These are phyloP conservation scores for Diaporthe ilicicola DNA, from an alignment of 2,329 filamentous ascomycete species.

Conservation along the genomic window DNA sequence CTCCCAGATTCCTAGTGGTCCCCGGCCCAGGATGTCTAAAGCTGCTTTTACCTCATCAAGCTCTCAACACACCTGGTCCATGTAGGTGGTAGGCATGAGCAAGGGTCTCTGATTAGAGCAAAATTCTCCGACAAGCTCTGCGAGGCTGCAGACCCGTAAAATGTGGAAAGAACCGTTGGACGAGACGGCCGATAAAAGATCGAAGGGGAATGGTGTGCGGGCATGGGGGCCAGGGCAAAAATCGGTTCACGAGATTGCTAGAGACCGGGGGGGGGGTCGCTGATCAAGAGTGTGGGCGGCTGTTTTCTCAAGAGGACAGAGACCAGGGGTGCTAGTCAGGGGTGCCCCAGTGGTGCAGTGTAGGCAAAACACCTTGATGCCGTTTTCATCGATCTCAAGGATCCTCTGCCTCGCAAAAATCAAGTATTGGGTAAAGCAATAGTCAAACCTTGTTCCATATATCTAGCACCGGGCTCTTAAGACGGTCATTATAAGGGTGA, in stretches of 20 bases:
- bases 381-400: constrained; percentile 22
- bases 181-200: constrained; percentile 49
- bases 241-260: constrained; percentile 58
- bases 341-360: constrained; percentile 26
- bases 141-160: constrained; percentile 50
- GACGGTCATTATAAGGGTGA: background rate
- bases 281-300: constrained; percentile 28
- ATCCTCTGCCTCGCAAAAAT: constrained; percentile 25
- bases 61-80: constrained; percentile 39
- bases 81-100: constrained; percentile 44
- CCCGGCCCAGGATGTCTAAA: constrained; percentile 1
- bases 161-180: constrained; percentile 58
- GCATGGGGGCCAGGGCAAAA: constrained; percentile 45
- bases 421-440: constrained; percentile 18
- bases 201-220: constrained; percentile 50
- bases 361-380: constrained; percentile 28
- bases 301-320: constrained; percentile 31
- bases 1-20: background rate
- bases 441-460: constrained; percentile 29
- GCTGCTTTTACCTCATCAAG: constrained; percentile 30
- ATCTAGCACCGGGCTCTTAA: constrained; percentile 15
- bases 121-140: constrained; percentile 54
- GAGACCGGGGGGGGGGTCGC: constrained; percentile 44
- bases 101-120: constrained; percentile 52
- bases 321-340: constrained; percentile 29